phyloP scores from a whole-genome alignment of 1,139 yeast genomes.

The Meyerozyma guilliermondii region DNA sequence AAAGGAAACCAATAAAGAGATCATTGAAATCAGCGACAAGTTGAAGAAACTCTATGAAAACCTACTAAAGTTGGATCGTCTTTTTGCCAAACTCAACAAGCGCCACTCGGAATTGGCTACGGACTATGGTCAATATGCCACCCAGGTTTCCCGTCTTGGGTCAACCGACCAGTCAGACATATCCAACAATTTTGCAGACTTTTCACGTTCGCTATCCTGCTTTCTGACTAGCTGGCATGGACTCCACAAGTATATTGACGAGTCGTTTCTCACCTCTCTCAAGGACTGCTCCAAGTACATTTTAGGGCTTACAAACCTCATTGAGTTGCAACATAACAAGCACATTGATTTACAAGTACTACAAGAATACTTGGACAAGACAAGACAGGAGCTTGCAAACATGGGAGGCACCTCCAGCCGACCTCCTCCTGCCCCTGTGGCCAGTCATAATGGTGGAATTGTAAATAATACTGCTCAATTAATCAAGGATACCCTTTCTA shows the following conservation, averaged over 20 bases:
- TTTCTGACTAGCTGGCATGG: conserved; percentile 38
- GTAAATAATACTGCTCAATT: conserved; percentile 43
- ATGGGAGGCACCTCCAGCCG: conserved; percentile 45
- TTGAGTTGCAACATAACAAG: conserved; percentile 85
- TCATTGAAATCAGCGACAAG: conserved; percentile 76
- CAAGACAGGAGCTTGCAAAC: conserved; percentile 60
- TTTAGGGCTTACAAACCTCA: conserved; percentile 64
- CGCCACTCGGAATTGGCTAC: conserved; percentile 67
- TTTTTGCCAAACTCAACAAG: conserved; percentile 67
- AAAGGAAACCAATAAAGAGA: conserved; percentile 70
- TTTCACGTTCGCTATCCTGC: conserved; percentile 47
- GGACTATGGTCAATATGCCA: conserved; percentile 69
- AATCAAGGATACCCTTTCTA: conserved; percentile 42
- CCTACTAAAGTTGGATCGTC: conserved; percentile 69
- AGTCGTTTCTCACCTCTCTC: conserved; percentile 73
- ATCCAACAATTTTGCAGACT: conserved; percentile 32
- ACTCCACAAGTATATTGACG: conserved; percentile 62
- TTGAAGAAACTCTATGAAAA: conserved; percentile 83
- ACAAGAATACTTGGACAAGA: conserved; percentile 68
- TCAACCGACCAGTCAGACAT: conserved; percentile 4
- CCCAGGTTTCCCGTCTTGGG: conserved; percentile 41
- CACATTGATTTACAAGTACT: conserved; percentile 87
- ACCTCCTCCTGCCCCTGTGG: conserved; percentile 34
- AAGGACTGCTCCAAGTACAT: conserved; percentile 88
- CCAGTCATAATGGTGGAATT: conserved; percentile 25